phyloP scores from a whole-genome alignment of 1,284 basidiomycete species.

The Blastosporella zonata region DNA sequence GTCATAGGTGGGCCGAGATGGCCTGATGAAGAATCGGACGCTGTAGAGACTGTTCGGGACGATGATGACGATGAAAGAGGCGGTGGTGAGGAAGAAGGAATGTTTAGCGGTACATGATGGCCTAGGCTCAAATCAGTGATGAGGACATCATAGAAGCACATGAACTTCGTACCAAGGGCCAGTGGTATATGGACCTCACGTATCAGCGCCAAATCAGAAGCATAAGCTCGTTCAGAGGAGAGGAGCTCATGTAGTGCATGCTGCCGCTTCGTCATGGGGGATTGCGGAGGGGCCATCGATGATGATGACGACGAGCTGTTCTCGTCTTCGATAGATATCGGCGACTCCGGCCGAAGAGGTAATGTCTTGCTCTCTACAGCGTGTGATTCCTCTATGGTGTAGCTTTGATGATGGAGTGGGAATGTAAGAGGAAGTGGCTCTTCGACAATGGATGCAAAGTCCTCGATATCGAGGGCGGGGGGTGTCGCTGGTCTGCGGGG shows the following conservation, averaged over 20 bases:
- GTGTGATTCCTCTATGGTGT: conserved; percentile 18
- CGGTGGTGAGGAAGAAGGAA: conserved; percentile 29
- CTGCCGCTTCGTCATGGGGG: conserved; percentile 63
- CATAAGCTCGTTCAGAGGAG: conserved; percentile 83
- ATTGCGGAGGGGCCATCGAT: conserved; percentile 16
- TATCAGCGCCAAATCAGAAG: conserved; percentile 83
- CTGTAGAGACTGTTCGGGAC: conserved; percentile 51
- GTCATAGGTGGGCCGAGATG: conserved; percentile 61
- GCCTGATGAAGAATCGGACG: conserved; percentile 47
- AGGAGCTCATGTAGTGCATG: conserved; percentile 85
- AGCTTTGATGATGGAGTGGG: conserved; percentile 26
- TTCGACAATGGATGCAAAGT: conserved; percentile 25
- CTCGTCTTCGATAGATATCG: conserved; percentile 22
- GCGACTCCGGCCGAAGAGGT: conserved; percentile 24
- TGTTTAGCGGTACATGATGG: conserved; percentile 40
- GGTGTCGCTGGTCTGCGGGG: conserved; percentile 23
- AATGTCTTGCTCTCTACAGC: conserved; percentile 21
- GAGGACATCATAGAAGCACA: conserved; percentile 9
- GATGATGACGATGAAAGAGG: conserved; percentile 41
- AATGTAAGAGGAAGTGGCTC: conserved; percentile 23
- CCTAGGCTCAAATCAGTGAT: conserved; percentile 30
- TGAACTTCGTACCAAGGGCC: conserved; percentile 57
- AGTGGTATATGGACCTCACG: conserved; percentile 81
- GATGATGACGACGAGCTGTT: conserved; percentile 19
- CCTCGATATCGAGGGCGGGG: conserved; percentile 26